Percentiles rank a stretch among this genome's conserved stretches.
phyloP scores from a whole-genome alignment of 2,329 filamentous ascomycete genomes.

The Herpomyces periplanetae region DNA sequence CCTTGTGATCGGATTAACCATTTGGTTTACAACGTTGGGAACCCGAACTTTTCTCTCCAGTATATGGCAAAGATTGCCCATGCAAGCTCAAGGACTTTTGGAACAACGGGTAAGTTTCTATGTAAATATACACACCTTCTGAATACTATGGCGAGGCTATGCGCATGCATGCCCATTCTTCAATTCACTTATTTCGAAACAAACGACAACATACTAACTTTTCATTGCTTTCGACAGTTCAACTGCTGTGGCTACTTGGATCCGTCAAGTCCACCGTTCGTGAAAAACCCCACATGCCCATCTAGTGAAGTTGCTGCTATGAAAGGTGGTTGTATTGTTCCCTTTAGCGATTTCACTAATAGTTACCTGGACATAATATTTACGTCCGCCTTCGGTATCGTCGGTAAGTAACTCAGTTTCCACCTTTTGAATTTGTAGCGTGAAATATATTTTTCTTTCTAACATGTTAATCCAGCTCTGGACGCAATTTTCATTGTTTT shows the following conservation, averaged over 20 bases:
- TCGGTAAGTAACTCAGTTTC: slow-evolving; percentile 12
- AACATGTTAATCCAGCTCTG: slow-evolving; percentile 10
- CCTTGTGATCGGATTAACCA: slow-evolving; percentile 19
- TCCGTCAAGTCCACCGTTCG: slow-evolving; percentile 26
- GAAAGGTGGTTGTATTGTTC: slow-evolving; percentile 23
- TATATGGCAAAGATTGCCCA: slow-evolving; percentile 18
- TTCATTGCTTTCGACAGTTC: too few relatives aligned
- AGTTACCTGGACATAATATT: slow-evolving; percentile 33
- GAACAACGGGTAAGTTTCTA: slow-evolving; percentile 22
- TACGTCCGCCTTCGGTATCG: slow-evolving; percentile 38
- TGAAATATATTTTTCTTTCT: not conserved
- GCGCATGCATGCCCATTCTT: too few relatives aligned
- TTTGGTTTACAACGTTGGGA: slow-evolving; percentile 33
- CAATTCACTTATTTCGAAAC: too few relatives aligned
- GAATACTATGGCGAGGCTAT: too few relatives aligned
- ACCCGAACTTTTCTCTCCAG: slow-evolving; percentile 19
- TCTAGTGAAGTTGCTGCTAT: slow-evolving; percentile 28
- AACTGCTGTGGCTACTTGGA: slow-evolving; percentile 44
- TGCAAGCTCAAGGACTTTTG: slow-evolving; percentile 21
- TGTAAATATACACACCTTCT: too few relatives aligned
- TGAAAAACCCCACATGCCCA: slow-evolving; percentile 23
- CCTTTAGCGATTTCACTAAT: slow-evolving; percentile 27
- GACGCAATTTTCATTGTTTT: slow-evolving; percentile 26
- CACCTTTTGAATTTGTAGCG: not conserved
- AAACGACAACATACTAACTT: too few relatives aligned